These are phyloP conservation scores for Solanum sejunctum DNA, from an alignment of 257 asterid genomes.

Conservation along the genomic window DNA sequence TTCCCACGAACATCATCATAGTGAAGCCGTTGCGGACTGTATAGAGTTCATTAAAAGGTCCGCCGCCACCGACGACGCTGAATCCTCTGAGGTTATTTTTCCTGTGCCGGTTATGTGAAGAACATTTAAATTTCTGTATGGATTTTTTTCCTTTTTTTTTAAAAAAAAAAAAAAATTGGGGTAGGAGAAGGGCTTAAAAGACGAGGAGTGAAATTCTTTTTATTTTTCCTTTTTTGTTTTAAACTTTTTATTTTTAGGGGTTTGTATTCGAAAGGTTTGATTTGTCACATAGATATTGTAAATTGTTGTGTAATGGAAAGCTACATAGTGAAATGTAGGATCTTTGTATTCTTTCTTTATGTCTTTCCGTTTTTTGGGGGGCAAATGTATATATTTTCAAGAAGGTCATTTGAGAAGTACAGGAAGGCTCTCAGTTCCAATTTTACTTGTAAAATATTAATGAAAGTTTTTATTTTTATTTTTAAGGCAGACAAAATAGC, in stretches of 20 bases:
- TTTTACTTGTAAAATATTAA: background rate
- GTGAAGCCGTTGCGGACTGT: conserved; percentile 35
- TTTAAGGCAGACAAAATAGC: background rate
- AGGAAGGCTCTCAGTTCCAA: background rate
- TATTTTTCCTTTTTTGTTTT: background rate
- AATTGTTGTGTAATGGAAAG: background rate
- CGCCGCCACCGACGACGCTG: background rate
- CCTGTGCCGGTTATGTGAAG: conserved; percentile 10
- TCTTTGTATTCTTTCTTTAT: background rate
- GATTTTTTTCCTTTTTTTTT: too few relatives aligned
- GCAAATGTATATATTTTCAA: background rate
- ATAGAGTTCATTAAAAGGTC: conserved; percentile 37
- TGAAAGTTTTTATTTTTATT: background rate
- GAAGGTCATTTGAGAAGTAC: background rate
- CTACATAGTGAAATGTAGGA: background rate
- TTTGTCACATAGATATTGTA: background rate
- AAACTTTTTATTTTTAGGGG: background rate
- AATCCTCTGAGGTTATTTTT: conserved; percentile 3
- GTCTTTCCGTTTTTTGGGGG: background rate
- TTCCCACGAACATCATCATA: conserved; percentile 14
- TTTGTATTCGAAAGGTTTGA: background rate
- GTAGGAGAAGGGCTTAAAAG: background rate
- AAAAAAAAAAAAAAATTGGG: too few relatives aligned
- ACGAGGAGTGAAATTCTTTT: background rate
- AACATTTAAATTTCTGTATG: background rate